Evolutionary conservation across 2,329 filamentous ascomycete genomes (phyloP).

Genomic region (Balansia obtecta): DNA sequence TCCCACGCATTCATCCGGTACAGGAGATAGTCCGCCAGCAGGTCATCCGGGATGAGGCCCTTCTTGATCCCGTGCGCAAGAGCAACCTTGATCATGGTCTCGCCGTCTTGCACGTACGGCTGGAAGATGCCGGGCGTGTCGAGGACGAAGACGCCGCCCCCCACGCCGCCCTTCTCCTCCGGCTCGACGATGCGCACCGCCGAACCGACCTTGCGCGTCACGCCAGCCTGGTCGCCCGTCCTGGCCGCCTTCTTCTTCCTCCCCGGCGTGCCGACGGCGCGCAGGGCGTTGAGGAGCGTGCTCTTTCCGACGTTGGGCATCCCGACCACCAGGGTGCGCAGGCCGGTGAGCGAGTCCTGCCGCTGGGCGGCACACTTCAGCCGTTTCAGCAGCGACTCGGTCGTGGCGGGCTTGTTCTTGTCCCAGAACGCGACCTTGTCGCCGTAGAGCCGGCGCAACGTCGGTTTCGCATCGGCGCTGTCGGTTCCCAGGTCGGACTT

Average conservation of each 20-base stretch:
- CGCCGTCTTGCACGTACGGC: slow-evolving; percentile 73
- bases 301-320: slow-evolving; percentile 99
- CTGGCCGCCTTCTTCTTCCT: slow-evolving; percentile 52
- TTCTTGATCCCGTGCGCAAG: slow-evolving; percentile 87
- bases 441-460: slow-evolving; percentile 22
- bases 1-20: slow-evolving; percentile 65
- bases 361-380: slow-evolving; percentile 20
- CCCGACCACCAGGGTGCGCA: slow-evolving; percentile 77
- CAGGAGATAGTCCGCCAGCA: slow-evolving; percentile 81
- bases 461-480: slow-evolving; percentile 15
- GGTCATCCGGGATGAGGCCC: slow-evolving; percentile 63
- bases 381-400: slow-evolving; percentile 26
- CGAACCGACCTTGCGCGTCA: slow-evolving; percentile 75
- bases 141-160: slow-evolving; percentile 64
- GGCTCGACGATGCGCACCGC: slow-evolving; percentile 60
- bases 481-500: slow-evolving; percentile 62
- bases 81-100: slow-evolving; percentile 90
- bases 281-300: slow-evolving; percentile 78
- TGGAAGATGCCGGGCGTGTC: slow-evolving; percentile 95
- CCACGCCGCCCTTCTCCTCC: slow-evolving; percentile 29
- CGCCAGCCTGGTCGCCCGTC: slow-evolving; percentile 78
- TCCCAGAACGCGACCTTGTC: slow-evolving; percentile 32
- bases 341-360: slow-evolving; percentile 57
- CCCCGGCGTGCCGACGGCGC: slow-evolving; percentile 46
- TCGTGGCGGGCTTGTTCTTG: slow-evolving; percentile 20